These are phyloP conservation scores for Anastatica hierochuntica DNA, from an alignment of 345 rosid species.

Conservation along the genomic window DNA sequence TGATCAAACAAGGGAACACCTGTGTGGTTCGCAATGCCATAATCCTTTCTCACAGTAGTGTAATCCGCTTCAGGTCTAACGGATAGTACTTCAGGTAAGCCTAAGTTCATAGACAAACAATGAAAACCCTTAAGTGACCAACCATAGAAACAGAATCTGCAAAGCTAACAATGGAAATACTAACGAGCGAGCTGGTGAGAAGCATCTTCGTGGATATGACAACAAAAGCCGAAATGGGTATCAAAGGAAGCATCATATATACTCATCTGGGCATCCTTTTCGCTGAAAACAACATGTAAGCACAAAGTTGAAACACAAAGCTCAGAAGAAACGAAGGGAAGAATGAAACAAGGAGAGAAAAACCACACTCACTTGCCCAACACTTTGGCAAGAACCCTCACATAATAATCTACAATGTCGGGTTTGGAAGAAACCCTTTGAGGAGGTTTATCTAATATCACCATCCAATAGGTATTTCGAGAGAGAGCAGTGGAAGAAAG, in stretches of 20 bases:
- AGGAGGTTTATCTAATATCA: conserved; percentile 48
- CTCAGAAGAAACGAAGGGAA: neutral
- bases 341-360: neutral
- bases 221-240: conserved; percentile 60
- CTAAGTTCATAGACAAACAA: conserved; percentile 35
- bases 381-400: conserved; percentile 37
- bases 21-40: conserved; percentile 22
- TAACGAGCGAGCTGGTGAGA: conserved; percentile 49
- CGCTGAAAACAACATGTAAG: conserved; percentile 29
- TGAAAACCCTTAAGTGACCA: neutral
- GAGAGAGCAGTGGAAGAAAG: conserved; percentile 19
- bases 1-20: conserved; percentile 42
- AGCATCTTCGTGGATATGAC: conserved; percentile 57
- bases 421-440: conserved; percentile 36
- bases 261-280: conserved; percentile 69
- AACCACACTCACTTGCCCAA: conserved; percentile 59
- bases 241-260: conserved; percentile 55
- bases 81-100: conserved; percentile 55
- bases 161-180: conserved; percentile 3
- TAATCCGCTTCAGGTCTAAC: conserved; percentile 54
- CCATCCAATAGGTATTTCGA: conserved; percentile 45
- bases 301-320: neutral
- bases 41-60: conserved; percentile 36
- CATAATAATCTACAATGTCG: conserved; percentile 53
- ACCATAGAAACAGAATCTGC: neutral